Conservation (phyloP, 768 basidiomycete genomes). For the Auriscalpium orientale region DNA sequence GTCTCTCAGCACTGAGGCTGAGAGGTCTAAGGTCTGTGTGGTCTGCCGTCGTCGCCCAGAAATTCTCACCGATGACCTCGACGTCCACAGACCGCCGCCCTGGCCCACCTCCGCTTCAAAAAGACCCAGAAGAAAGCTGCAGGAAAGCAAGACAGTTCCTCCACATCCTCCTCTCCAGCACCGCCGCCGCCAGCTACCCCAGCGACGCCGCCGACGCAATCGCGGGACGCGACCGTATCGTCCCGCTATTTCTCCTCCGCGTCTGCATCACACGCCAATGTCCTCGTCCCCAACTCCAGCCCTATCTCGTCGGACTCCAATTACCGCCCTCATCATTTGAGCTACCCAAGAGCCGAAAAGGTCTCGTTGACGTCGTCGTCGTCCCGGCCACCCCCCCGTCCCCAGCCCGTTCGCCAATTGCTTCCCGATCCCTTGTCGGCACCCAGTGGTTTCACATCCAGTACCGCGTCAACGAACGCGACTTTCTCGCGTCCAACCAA, state of each 20-base stretch:
- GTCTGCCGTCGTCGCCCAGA: too few species aligned
- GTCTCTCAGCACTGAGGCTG: too few species aligned
- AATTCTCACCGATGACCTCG: neutral
- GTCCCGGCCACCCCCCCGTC: slow-evolving; percentile 32
- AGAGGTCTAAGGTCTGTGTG: too few species aligned
- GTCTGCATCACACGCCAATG: slow-evolving; percentile 41
- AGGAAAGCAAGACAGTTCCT: slow-evolving; percentile 21
- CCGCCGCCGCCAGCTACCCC: slow-evolving; percentile 15
- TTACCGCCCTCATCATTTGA: slow-evolving; percentile 32
- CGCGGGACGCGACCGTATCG: slow-evolving; percentile 65
- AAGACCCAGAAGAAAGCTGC: slow-evolving; percentile 25
- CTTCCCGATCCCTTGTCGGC: slow-evolving; percentile 48
- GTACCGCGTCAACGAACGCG: slow-evolving; percentile 39
- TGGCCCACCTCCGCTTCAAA: slow-evolving; percentile 42
- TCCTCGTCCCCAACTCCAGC: slow-evolving; percentile 76
- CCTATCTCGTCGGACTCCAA: slow-evolving; percentile 39
- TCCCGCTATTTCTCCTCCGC: slow-evolving; percentile 51
- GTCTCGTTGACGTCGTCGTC: slow-evolving; percentile 8
- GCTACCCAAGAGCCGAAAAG: slow-evolving; percentile 18
- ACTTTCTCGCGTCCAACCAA: slow-evolving; percentile 41
- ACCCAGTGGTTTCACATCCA: slow-evolving; percentile 49
- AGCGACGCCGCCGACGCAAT: slow-evolving; percentile 48
- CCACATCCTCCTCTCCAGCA: slow-evolving; percentile 15
- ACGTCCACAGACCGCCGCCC: slow-evolving; percentile 32
- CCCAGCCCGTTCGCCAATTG: slow-evolving; percentile 8